Percentiles rank a stretch among this genome's conserved stretches.
Conservation (phyloP, 495 filamentous ascomycete genomes). For the Lineolata rhizophorae region DNA sequence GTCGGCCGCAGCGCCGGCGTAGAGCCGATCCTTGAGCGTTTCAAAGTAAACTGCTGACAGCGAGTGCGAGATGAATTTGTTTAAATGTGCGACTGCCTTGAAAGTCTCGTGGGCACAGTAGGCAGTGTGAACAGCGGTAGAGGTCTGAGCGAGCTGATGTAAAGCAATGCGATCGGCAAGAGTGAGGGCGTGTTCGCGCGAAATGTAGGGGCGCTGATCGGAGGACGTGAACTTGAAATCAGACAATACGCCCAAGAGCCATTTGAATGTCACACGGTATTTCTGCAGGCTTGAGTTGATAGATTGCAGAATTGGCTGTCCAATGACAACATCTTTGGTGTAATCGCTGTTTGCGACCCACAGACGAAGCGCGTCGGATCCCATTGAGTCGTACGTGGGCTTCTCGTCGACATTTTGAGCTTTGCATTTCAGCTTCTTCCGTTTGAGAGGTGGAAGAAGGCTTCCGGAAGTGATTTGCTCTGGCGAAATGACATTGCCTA, state of each 20-base stretch:
- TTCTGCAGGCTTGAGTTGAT: constrained; percentile 61
- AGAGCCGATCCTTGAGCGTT: constrained; percentile 70
- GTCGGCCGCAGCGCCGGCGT: constrained; percentile 45
- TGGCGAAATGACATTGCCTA: constrained; percentile 75
- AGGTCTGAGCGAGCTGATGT: constrained; percentile 41
- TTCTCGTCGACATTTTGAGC: constrained; percentile 14
- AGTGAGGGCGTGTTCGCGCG: constrained; percentile 16
- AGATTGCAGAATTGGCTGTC: constrained; percentile 46
- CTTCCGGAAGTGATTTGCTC: constrained; percentile 65
- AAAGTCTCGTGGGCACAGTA: constrained; percentile 62
- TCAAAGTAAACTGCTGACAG: constrained; percentile 91
- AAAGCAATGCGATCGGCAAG: constrained; percentile 52
- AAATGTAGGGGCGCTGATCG: constrained; percentile 11
- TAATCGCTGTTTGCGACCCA: constrained; percentile 90
- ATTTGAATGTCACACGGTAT: constrained; percentile 68
- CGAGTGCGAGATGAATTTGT: constrained; percentile 56
- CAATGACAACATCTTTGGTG: constrained; percentile 63
- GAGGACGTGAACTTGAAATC: constrained; percentile 25
- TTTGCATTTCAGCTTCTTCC: constrained; percentile 28
- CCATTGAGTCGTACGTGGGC: constrained; percentile 32
- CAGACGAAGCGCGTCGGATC: constrained; percentile 68
- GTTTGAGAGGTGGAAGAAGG: constrained; percentile 36
- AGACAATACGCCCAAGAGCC: constrained; percentile 59
- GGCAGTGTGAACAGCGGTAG: constrained; percentile 31
- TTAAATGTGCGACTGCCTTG: constrained; percentile 49